Base-by-base conservation (phyloP, 495 filamentous ascomycete genomes). In the Xylaria bambusicola region DNA sequence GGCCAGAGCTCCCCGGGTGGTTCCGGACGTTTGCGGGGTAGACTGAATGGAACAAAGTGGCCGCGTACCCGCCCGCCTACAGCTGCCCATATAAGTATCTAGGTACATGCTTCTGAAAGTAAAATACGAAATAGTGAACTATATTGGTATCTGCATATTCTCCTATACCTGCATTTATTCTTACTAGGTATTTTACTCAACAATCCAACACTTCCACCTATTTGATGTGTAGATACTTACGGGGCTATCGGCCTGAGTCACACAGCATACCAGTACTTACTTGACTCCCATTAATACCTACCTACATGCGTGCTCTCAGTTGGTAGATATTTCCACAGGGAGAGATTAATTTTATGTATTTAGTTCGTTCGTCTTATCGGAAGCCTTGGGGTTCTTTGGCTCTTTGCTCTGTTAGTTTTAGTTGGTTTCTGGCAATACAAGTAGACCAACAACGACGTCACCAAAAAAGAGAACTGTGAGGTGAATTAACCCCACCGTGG, bases 401-500 rank as follows among this genome's bases (percentile, higher is more conserved):
- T n/a, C n/a, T n/a, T n/a, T n/a, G n/a, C n/a, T n/a, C n/a, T n/a
- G n/a, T n/a, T n/a, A n/a, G n/a, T n/a, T n/a, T n/a, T n/a, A n/a
- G n/a, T n/a, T n/a, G n/a, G n/a, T n/a, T n/a, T n/a, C n/a, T n/a
- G n/a, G n/a, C n/a, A n/a, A n/a, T n/a, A n/a, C n/a, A n/a, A n/a
- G n/a, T n/a, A n/a, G n/a, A 44, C 6, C 18, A 20, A 44, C 17
- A 15, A 33, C 52, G 38, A 54, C 52, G 52, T 54, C 52, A 54
- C 45, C 45, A 49, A 31, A 49, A n/a, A n/a, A n/a, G n/a, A n/a
- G n/a, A n/a, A n/a, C n/a, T n/a, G n/a, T n/a, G n/a, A n/a, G n/a
- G n/a, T n/a, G n/a, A n/a, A n/a, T n/a, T n/a, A n/a, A 64, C 66
- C 69, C 69, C 69, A 62, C 66, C 53, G 67, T 65, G 69, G 67